Conservation (phyloP, 257 asterid genomes). For the Fraxinus cuspidata region DNA sequence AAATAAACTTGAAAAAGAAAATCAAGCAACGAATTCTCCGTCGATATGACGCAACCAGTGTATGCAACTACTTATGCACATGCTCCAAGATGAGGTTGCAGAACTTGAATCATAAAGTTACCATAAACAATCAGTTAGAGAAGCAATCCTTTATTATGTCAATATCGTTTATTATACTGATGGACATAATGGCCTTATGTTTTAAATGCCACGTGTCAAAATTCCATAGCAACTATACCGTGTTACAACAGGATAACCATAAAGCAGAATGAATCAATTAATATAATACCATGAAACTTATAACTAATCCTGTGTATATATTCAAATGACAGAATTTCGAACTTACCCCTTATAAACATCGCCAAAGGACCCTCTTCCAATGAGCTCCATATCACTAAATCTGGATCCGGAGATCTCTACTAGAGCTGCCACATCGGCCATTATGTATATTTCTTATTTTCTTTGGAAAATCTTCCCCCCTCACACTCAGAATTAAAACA, state of each 20-base stretch:
- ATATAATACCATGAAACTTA: not conserved
- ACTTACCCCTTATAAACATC: conserved; percentile 94
- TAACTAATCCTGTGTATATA: not conserved
- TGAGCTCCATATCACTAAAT: conserved; percentile 86
- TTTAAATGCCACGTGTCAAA: not conserved
- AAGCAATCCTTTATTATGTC: not conserved
- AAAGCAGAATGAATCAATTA: not conserved
- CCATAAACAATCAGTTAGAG: not conserved
- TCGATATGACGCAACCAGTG: not conserved
- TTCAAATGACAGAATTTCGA: not conserved
- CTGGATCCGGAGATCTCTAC: conserved; percentile 86
- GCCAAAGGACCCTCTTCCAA: conserved; percentile 97
- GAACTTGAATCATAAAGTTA: not conserved
- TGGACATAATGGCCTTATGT: not conserved
- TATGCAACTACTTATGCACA: not conserved
- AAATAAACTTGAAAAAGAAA: not conserved
- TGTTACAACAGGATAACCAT: too few relatives aligned
- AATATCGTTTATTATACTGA: not conserved
- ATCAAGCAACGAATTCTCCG: not conserved
- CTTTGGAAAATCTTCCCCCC: not conserved
- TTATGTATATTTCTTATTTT: conserved; percentile 17
- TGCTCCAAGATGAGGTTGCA: not conserved
- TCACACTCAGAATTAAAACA: not conserved
- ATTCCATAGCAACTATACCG: not conserved
- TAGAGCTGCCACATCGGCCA: conserved; percentile 80